These are phyloP conservation scores for Apophysomyces elegans DNA, from an alignment of 371 early-diverging fungal species.

Conservation along the genomic window DNA sequence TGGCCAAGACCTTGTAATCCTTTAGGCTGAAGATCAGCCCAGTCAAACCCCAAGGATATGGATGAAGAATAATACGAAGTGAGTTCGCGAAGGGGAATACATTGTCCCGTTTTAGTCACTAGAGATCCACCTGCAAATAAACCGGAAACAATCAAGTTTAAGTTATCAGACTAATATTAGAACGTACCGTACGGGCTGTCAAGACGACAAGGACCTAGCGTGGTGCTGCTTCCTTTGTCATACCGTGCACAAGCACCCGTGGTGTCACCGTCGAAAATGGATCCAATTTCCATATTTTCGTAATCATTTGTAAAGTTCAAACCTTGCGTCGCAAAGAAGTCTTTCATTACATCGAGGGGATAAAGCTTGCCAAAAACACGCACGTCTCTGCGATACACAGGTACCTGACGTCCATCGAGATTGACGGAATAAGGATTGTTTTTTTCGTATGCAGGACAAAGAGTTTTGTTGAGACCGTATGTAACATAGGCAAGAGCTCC, in stretches of 20 bases:
- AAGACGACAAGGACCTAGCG: conserved; percentile 30
- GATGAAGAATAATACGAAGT: conserved; percentile 22
- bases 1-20: conserved; percentile 23
- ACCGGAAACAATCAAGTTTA: conserved; percentile 1
- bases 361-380: conserved; percentile 57
- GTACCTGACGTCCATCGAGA: conserved; percentile 32
- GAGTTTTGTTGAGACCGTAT: conserved; percentile 59
- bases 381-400: conserved; percentile 42
- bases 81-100: conserved; percentile 39
- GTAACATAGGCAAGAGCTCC: conserved; percentile 72
- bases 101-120: conserved; percentile 26
- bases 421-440: conserved; percentile 34
- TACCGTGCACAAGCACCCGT: conserved; percentile 36
- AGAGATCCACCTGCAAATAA: conserved; percentile 25
- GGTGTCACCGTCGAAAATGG: conserved; percentile 53
- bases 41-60: conserved; percentile 37
- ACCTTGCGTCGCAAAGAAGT: conserved; percentile 40
- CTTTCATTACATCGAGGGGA: conserved; percentile 37
- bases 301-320: conserved; percentile 54
- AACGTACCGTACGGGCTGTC: conserved; percentile 53
- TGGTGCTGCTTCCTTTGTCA: conserved; percentile 22
- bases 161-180: not conserved
- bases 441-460: conserved; percentile 45
- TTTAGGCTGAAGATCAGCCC: conserved; percentile 43
- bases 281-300: conserved; percentile 50